Conservation (phyloP, 176 grass and related monocot species). For the Miscanthus lutarioriparius region DNA sequence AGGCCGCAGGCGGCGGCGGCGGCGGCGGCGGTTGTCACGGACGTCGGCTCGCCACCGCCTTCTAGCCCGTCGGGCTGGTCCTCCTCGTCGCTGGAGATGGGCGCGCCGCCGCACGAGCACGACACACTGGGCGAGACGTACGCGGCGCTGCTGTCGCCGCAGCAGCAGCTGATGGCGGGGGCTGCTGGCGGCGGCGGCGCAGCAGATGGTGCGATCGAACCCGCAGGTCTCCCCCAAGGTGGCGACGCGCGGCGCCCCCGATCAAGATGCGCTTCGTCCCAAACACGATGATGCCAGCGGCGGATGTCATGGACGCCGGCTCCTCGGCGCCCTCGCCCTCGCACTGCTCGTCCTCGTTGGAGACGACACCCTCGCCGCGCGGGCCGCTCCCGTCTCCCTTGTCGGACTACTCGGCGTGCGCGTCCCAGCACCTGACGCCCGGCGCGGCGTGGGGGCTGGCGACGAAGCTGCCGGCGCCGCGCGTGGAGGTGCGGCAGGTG, state of each 20-base stretch:
- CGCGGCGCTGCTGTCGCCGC: not conserved
- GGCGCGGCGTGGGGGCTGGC: too few relatives aligned
- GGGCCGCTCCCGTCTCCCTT: not conserved
- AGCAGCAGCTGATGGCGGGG: not conserved
- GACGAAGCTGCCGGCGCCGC: too few relatives aligned
- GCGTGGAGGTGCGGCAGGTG: slow-evolving; percentile 20
- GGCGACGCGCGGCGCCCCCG: not conserved
- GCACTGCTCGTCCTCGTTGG: not conserved
- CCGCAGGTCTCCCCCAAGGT: not conserved
- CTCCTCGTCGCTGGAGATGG: not conserved
- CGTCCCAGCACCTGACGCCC: too few relatives aligned
- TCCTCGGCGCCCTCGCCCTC: not conserved
- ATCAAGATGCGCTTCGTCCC: not conserved
- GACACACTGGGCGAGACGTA: too few relatives aligned
- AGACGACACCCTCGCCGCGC: not conserved
- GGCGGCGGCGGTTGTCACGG: not conserved
- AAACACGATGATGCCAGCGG: not conserved
- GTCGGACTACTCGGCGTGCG: too few relatives aligned
- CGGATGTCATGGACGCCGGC: not conserved
- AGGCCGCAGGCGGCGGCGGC: not conserved
- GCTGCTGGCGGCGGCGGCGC: too few relatives aligned
- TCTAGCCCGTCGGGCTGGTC: too few relatives aligned
- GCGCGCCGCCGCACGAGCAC: not conserved
- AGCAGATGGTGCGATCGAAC: too few relatives aligned
- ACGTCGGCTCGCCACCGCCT: not conserved